Conservation (phyloP, 192 early-diverging fungal genomes). For the Mortierella claussenii region DNA sequence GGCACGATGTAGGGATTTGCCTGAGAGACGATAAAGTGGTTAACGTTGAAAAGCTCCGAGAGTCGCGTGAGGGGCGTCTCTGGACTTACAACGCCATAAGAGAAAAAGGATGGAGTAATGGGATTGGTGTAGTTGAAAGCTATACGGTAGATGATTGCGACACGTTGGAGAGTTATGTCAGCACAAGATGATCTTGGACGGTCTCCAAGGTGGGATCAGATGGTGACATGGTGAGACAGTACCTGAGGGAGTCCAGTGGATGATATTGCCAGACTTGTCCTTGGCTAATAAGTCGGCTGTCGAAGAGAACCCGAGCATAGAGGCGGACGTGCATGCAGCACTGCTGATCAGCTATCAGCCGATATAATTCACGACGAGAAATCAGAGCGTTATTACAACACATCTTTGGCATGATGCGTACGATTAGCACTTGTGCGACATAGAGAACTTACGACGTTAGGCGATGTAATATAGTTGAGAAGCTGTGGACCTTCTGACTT, state of each 20-base stretch:
- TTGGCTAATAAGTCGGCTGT: conserved; percentile 77
- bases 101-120: conserved; percentile 37
- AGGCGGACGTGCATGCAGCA: conserved; percentile 80
- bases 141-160: no score
- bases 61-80: conserved; percentile 74
- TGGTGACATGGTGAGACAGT: conserved; percentile 7
- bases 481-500: conserved; percentile 80
- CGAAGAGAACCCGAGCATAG: conserved; percentile 74
- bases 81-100: conserved; percentile 50
- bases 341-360: conserved; percentile 74
- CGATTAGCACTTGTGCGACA: no score
- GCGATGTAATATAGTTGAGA: conserved; percentile 81
- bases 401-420: no score
- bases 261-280: conserved; percentile 71
- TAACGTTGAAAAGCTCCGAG: conserved; percentile 85
- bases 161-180: not conserved
- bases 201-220: no score
- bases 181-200: not conserved
- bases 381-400: no score
- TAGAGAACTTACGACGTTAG: conserved; percentile 76
- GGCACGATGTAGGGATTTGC: conserved; percentile 77
- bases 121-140: conserved; percentile 41
- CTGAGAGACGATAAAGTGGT: conserved; percentile 86
- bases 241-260: conserved; percentile 72
- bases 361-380: no score